These are phyloP conservation scores for Parachlorella kessleri DNA, from an alignment of 139 green algal species.

Conservation along the genomic window DNA sequence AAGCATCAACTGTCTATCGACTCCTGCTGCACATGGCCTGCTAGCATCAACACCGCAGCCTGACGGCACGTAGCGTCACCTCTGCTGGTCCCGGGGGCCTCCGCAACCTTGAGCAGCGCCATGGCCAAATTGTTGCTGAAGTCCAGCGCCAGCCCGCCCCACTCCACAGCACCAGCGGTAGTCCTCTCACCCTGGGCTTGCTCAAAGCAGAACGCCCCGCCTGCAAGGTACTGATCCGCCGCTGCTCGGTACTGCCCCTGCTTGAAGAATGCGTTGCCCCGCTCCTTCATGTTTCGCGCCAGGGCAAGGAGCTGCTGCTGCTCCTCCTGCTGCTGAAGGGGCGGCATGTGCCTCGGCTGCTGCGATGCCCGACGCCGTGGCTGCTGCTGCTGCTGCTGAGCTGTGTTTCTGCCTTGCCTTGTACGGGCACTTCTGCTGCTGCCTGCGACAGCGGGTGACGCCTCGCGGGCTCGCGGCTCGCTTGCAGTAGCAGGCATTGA, in stretches of 20 bases:
- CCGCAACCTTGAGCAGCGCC: neutral
- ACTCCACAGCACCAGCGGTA: neutral
- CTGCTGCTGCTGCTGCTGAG: no score
- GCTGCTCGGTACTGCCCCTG: neutral
- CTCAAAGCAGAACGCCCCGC: neutral
- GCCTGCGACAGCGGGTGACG: neutral
- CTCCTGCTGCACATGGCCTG: no score
- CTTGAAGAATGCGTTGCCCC: slow-evolving; percentile 9
- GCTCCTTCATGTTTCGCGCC: neutral
- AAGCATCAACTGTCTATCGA: neutral
- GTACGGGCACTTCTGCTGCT: neutral
- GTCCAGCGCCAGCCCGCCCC: neutral
- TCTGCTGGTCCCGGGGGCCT: no score
- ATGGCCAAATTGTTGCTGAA: neutral
- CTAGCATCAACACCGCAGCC: no score
- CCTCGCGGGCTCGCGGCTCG: no score
- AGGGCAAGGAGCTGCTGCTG: neutral
- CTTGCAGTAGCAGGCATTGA: no score
- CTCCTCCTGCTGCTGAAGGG: neutral
- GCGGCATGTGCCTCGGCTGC: neutral
- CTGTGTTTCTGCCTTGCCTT: neutral
- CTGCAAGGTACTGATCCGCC: neutral
- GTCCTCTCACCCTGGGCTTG: neutral
- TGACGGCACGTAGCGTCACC: no score
- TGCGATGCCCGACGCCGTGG: neutral